Evolutionary conservation across 768 basidiomycete species (phyloP).

Genomic region (Kwoniella dejecticola): DNA sequence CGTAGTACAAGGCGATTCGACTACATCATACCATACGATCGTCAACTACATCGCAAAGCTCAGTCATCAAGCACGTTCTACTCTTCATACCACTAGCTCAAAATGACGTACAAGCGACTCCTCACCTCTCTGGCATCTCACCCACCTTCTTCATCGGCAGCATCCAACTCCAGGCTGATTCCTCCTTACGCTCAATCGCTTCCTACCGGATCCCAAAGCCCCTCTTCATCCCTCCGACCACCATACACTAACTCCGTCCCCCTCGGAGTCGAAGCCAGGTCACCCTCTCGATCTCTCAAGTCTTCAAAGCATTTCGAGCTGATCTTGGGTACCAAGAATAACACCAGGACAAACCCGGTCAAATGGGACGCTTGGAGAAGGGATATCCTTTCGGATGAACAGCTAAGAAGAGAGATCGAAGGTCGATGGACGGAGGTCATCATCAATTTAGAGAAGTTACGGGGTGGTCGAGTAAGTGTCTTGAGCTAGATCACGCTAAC

Average conservation of each 20-base stretch:
- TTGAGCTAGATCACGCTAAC: background rate
- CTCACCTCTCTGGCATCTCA: slow-evolving; percentile 19
- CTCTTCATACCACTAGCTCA: background rate
- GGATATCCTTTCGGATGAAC: background rate
- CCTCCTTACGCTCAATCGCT: slow-evolving; percentile 18
- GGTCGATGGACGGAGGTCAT: slow-evolving; percentile 7
- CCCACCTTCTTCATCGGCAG: slow-evolving; percentile 6
- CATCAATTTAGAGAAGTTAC: slow-evolving; percentile 7
- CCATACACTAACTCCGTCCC: slow-evolving; percentile 15
- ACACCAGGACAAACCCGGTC: background rate
- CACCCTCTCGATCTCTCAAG: slow-evolving; percentile 7
- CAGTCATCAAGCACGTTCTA: too few relatives aligned
- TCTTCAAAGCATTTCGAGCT: slow-evolving; percentile 12
- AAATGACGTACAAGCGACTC: slow-evolving; percentile 18
- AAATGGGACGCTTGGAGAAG: slow-evolving; percentile 9
- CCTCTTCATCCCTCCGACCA: slow-evolving; percentile 14
- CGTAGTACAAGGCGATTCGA: too few relatives aligned
- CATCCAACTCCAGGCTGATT: slow-evolving; percentile 6
- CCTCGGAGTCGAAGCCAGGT: background rate
- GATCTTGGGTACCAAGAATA: background rate
- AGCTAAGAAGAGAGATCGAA: background rate
- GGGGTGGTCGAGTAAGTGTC: slow-evolving; percentile 10
- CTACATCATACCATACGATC: background rate
- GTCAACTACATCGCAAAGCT: too few relatives aligned
- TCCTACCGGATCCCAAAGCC: background rate